Evolutionary conservation across 2,329 filamentous ascomycete species (phyloP), one percentile per base, ranked within the genome.

Genomic region (Pseudopyrenochaeta lycopersici): DNA sequence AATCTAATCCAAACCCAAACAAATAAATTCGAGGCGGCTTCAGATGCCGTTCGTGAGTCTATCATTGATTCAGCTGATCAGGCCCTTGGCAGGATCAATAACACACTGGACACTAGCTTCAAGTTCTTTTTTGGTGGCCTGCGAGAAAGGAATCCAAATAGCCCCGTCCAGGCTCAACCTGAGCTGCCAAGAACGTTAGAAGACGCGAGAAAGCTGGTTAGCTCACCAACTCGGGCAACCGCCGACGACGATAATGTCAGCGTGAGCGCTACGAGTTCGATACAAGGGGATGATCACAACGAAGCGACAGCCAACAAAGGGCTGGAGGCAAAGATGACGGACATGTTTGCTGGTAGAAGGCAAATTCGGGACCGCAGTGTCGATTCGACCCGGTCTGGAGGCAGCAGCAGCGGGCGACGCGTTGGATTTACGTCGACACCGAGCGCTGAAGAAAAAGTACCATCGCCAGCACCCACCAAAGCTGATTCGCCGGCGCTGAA

Each of bases 51-150:
- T 20, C 86, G 79, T 6, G 79, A 81, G n/a, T 78, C 79, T 17
- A 77, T 83, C 21, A 85, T 96, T 54, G 92, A 85, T 63, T 93
- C 92, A 0, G 95, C 95, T 10, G 95, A 99, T 69, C 92, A 97
- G 72, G 86, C 93, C 1, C 82, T 98, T 60, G 96, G 97, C 71
- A 96, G 88, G 31, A 97, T 99, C 62, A 91, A 94, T 58, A 93
- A 85, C 68, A 96, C 92, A 42, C 81, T 98, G 3, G 93, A 94
- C 54, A 92, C 91, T 68, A 97, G 92, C 72, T 96, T 97, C 78
- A 95, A 92, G 55, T 96, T 98, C 72, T 80, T 99, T 20, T 87
- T 99, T 49, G 94, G 94, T 14, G 91, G 92, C 63, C 82, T 97
- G 17, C 91, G 90, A 57, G 92, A 97, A 73, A 78, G 86, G 74